Percentiles rank a stretch among this genome's conserved stretches.
phyloP scores from a whole-genome alignment of 2,329 filamentous ascomycete genomes.

The Aspergillus calidoustus region DNA sequence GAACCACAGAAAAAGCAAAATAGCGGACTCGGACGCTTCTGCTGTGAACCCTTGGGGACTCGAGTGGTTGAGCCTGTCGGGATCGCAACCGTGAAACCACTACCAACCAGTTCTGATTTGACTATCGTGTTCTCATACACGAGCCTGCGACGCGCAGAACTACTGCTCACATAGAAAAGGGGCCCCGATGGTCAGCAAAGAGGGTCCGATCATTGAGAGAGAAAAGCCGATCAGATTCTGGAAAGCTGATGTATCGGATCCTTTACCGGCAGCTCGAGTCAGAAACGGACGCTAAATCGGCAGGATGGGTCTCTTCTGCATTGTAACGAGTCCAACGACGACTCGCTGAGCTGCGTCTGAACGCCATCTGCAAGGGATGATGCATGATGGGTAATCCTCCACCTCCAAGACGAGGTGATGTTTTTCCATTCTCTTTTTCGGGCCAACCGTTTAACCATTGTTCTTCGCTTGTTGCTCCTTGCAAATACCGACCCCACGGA shows the following conservation, averaged over 20 bases:
- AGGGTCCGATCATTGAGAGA: conserved; percentile 23
- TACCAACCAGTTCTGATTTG: background rate
- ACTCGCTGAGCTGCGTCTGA: conserved; percentile 17
- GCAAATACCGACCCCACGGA: background rate
- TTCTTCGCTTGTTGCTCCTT: background rate
- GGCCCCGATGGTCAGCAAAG: conserved; percentile 2
- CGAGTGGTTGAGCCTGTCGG: background rate
- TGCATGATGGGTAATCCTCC: conserved; percentile 12
- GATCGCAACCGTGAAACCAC: conserved; percentile 1
- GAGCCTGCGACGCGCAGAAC: background rate
- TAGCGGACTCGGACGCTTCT: conserved; percentile 4
- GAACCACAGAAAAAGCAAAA: conserved; percentile 12
- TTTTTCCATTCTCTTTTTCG: conserved; percentile 2
- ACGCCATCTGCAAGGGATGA: conserved; percentile 27
- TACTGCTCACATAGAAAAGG: background rate
- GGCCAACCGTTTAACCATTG: background rate
- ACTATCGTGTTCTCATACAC: background rate
- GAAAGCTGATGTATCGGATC: conserved; percentile 26
- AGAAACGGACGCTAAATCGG: conserved; percentile 20
- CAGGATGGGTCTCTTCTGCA: conserved; percentile 19
- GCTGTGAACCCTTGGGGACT: background rate
- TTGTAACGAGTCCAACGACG: conserved; percentile 2
- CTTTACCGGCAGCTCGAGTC: conserved; percentile 3
- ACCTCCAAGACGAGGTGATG: background rate
- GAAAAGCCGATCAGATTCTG: conserved; percentile 29